Percentiles rank a stretch among this genome's conserved stretches.
Conservation (phyloP, 1,139 yeast genomes). For the Taiozyma sp. region DNA sequence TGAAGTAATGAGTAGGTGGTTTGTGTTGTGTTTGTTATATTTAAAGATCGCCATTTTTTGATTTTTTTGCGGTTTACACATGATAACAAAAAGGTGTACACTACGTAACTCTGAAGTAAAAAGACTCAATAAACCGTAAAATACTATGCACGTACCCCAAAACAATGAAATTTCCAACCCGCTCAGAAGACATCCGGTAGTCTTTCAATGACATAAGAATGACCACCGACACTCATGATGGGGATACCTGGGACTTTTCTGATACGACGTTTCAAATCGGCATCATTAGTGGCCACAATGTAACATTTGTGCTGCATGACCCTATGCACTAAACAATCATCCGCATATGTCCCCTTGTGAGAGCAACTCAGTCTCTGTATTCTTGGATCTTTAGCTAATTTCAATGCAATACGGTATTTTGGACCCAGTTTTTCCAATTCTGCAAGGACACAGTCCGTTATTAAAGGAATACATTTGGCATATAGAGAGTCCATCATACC, state of each 20-base stretch:
- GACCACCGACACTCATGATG: conserved; percentile 92
- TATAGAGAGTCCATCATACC: conserved; percentile 95
- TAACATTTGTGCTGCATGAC: conserved; percentile 95
- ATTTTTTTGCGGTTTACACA: not conserved
- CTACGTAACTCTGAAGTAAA: not conserved
- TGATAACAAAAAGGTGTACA: not conserved
- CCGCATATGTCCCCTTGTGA: conserved; percentile 96
- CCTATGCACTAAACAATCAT: conserved; percentile 91
- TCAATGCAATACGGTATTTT: conserved; percentile 86
- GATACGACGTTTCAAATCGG: conserved; percentile 90
- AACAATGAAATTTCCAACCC: not conserved
- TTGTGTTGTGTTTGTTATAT: not conserved
- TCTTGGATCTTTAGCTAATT: conserved; percentile 90
- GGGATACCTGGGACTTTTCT: conserved; percentile 98
- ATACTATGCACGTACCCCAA: not conserved
- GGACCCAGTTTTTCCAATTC: conserved; percentile 96
- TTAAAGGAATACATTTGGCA: conserved; percentile 93
- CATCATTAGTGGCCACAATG: conserved; percentile 97
- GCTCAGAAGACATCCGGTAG: conserved; percentile 84
- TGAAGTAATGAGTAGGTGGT: no score
- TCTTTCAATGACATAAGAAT: conserved; percentile 87
- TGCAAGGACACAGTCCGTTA: conserved; percentile 97
- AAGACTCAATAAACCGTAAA: not conserved
- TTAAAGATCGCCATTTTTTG: not conserved
- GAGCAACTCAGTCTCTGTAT: conserved; percentile 83